Percentiles rank a stretch among this genome's conserved stretches.
Conservation (phyloP, 768 basidiomycete genomes). For the Strobilomyces confusus region DNA sequence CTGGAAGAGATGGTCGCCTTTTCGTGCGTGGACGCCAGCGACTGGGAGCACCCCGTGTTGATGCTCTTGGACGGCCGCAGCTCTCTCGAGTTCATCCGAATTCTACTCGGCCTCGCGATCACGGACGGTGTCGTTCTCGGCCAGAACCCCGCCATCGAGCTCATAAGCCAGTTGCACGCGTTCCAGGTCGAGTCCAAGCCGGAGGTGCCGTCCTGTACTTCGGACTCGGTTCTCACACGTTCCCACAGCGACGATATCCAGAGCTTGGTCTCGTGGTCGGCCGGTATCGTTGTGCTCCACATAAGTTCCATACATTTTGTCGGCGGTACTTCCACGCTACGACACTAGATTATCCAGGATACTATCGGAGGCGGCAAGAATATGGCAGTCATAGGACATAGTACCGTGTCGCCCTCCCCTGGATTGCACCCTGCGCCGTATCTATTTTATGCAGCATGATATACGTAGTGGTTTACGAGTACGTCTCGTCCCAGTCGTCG, state of each 20-base stretch:
- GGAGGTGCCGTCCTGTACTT: not conserved
- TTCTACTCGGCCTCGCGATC: not conserved
- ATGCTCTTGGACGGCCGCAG: not conserved
- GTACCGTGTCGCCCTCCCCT: no score
- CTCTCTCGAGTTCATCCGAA: not conserved
- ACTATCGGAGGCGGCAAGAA: no score
- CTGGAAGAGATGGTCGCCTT: not conserved
- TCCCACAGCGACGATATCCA: no score
- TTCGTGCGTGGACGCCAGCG: not conserved
- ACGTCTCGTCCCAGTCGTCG: conserved; percentile 66
- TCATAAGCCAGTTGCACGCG: not conserved
- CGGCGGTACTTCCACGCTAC: no score
- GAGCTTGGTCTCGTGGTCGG: no score
- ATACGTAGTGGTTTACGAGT: conserved; percentile 33
- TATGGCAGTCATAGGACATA: no score
- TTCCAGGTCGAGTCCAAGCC: not conserved
- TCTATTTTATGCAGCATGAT: not conserved
- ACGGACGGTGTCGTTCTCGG: not conserved
- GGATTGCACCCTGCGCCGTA: not conserved
- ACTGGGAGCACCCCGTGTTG: not conserved
- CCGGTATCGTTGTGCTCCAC: no score
- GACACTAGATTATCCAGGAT: no score
- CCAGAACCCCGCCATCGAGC: not conserved
- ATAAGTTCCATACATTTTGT: no score
- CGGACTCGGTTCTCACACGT: no score